A percentile compares a stretch with the other conserved stretches of the same genome.
Conservation (phyloP, 768 basidiomycete species). For the Kwoniella bestiolae region DNA sequence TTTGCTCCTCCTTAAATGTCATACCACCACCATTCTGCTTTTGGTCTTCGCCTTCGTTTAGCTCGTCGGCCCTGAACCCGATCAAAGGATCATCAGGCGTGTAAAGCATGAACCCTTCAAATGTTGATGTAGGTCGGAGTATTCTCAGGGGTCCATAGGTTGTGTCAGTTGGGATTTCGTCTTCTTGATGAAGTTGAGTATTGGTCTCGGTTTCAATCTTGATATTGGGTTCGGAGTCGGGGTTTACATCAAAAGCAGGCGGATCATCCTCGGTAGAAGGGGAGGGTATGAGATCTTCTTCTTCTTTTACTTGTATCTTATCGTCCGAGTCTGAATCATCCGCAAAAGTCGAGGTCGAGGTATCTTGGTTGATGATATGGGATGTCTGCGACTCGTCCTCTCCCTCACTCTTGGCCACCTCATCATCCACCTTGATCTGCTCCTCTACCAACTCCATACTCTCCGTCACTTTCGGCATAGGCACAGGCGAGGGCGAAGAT, state of each 20-base stretch:
- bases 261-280: conserved; percentile 49
- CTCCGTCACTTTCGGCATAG: conserved; percentile 3
- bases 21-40: conserved; percentile 1
- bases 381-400: not conserved
- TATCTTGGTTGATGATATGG: no score
- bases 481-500: conserved; percentile 8
- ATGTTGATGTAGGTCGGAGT: conserved; percentile 34
- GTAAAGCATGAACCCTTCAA: conserved; percentile 43
- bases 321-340: not conserved
- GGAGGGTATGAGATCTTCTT: conserved; percentile 38
- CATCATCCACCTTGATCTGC: not conserved
- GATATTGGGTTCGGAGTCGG: no score
- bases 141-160: conserved; percentile 24
- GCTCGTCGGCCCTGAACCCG: conserved; percentile 39
- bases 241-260: conserved; percentile 34
- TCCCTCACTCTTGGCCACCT: not conserved
- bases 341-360: not conserved
- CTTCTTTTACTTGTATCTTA: conserved; percentile 3
- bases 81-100: conserved; percentile 49
- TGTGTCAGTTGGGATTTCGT: not conserved
- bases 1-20: no score
- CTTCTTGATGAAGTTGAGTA: not conserved
- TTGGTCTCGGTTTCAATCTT: not conserved
- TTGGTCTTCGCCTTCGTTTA: not conserved
- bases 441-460: conserved; percentile 8